phyloP scores from a whole-genome alignment of 495 filamentous ascomycete species.

The Xylaria longipes region DNA sequence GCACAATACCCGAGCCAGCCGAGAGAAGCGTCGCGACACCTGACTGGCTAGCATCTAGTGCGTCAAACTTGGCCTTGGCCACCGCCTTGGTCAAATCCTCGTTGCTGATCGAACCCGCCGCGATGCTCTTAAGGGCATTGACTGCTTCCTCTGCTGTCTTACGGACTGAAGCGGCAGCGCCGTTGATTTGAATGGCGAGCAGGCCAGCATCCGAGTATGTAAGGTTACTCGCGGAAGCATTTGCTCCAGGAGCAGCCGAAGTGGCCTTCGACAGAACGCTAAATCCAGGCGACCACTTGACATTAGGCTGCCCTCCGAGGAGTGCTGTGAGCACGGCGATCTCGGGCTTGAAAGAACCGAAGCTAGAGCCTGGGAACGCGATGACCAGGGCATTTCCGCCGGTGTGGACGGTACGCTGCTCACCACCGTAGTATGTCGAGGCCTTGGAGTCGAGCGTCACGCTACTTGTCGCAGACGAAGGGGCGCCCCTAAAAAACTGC shows the following conservation, averaged over 20 bases:
- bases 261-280: constrained; percentile 82
- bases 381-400: constrained; percentile 80
- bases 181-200: constrained; percentile 78
- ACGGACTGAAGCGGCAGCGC: constrained; percentile 69
- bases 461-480: constrained; percentile 40
- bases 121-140: constrained; percentile 79
- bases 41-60: constrained; percentile 82
- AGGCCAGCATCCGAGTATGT: constrained; percentile 96
- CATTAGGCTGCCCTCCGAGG: constrained; percentile 85
- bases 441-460: constrained; percentile 52
- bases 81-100: constrained; percentile 92
- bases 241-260: constrained; percentile 67
- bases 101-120: constrained; percentile 72
- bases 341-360: constrained; percentile 84
- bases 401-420: constrained; percentile 84
- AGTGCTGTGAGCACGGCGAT: constrained; percentile 86
- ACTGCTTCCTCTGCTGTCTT: constrained; percentile 67
- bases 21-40: constrained; percentile 59
- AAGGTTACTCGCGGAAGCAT: constrained; percentile 72
- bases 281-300: constrained; percentile 97
- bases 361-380: constrained; percentile 88
- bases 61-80: constrained; percentile 91
- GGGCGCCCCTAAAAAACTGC: constrained; percentile 78
- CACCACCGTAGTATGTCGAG: constrained; percentile 90
- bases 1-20: constrained; percentile 64